Conservation (phyloP, 768 basidiomycete species). For the Amanita pseudoporphyria region DNA sequence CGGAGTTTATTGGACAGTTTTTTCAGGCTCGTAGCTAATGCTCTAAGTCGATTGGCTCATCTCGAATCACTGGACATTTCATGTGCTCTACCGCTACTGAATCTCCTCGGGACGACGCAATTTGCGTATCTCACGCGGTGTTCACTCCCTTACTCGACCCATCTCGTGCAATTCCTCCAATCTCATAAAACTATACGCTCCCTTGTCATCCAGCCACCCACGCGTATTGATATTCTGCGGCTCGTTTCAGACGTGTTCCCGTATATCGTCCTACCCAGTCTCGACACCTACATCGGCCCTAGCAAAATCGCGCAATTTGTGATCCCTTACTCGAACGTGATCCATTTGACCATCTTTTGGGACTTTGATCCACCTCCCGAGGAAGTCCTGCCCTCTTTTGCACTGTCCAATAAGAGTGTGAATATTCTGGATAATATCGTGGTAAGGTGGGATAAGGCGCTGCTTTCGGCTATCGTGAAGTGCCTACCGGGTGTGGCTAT, state of each 20-base stretch:
- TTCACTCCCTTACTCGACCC: conserved; percentile 8
- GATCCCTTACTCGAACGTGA: conserved; percentile 9
- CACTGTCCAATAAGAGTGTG: conserved; percentile 3
- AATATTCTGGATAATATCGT: conserved; percentile 11
- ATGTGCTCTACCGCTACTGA: conserved; percentile 1
- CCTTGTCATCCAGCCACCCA: conserved; percentile 9
- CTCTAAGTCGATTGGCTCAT: conserved; percentile 4
- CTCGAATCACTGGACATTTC: conserved; percentile 11
- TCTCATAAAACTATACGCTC: conserved; percentile 4
- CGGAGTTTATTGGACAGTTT: conserved; percentile 7
- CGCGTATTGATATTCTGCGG: neutral
- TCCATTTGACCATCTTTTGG: conserved; percentile 11
- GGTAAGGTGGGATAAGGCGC: conserved; percentile 8
- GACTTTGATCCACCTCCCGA: conserved; percentile 3
- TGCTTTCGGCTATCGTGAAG: conserved; percentile 8
- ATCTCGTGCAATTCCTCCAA: conserved; percentile 8
- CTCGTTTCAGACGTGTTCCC: neutral
- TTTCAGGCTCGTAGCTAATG: conserved; percentile 9
- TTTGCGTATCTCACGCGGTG: conserved; percentile 9
- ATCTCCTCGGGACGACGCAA: neutral
- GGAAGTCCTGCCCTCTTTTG: conserved; percentile 3
- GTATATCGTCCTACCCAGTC: conserved; percentile 3
- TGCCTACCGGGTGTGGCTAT: conserved; percentile 8
- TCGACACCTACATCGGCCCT: conserved; percentile 9
- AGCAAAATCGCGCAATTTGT: conserved; percentile 10